Evolutionary conservation across 495 filamentous ascomycete species (phyloP), one percentile per base, ranked within the genome.

Genomic region (Penicillium paradoxum): DNA sequence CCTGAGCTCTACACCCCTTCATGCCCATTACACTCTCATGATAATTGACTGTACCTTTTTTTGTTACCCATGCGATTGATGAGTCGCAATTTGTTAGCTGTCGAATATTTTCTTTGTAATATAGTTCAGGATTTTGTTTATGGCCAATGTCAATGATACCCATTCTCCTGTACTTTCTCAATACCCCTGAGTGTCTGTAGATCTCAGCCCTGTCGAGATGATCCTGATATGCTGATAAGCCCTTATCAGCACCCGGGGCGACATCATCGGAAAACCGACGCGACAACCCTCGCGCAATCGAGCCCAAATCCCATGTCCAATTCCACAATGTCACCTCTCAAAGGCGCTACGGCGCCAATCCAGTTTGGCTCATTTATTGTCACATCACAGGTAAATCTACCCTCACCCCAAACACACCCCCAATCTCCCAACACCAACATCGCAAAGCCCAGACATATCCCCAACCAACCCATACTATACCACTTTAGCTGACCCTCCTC

Each of bases 311-410:
- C 24, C 0, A 37, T 36, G 33, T n/a, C 32, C n/a, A 36, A 38
- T 32, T 34, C 43, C 18, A 13, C 25, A n/a, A 65, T 66, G 63
- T 55, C 63, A 39, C 47, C 58, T 38, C 55, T 66, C 27, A 69
- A 68, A 64, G 56, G 63, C 41, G 59, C 56, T 7, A 47, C 59
- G 13, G 59, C 41, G 22, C 72, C 73, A 36, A 71, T 75, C 33
- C 58, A 73, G 56, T 78, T 78, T 53, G 74, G 74, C 22, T 64
- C 73, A 19, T 78, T 78, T 53, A 54, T 70, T 6, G 74, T 78
- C 15, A 78, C 73, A 36, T 65, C 72, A 11, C 74, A 78, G 59
- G 74, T 77, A 60, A 4, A 2, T n/a, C 27, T 19, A 29, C 13
- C 15, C 18, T 13, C 14, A 6, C 27, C 9, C 24, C 8, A 18